Percentiles rank a stretch among this genome's conserved stretches.
phyloP scores from a whole-genome alignment of 2,329 filamentous ascomycete genomes.

The Phyllosticta citrichinensis region DNA sequence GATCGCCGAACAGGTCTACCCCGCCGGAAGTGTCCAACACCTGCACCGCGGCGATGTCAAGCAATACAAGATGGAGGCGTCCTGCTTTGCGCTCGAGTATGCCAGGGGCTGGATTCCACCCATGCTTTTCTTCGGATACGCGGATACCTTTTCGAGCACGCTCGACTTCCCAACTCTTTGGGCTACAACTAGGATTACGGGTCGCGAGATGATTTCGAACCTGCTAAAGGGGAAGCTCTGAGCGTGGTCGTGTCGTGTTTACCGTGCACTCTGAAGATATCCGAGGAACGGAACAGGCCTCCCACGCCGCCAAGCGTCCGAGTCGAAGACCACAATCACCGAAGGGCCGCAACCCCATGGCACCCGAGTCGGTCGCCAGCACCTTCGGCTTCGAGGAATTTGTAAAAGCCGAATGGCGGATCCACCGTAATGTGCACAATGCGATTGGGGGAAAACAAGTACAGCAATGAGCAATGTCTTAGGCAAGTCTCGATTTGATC shows the following conservation, averaged over 20 bases:
- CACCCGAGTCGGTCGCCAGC: background rate
- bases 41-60: conserved; percentile 60
- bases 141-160: conserved; percentile 70
- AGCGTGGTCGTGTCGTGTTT: background rate
- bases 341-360: background rate
- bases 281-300: background rate
- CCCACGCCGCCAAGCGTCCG: background rate
- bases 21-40: conserved; percentile 60
- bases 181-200: conserved; percentile 67
- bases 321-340: background rate
- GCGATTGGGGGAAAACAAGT: background rate
- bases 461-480: background rate
- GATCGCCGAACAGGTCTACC: conserved; percentile 42
- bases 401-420: background rate
- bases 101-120: conserved; percentile 84
- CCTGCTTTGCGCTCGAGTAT: conserved; percentile 75
- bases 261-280: background rate
- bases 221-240: conserved; percentile 62
- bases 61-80: conserved; percentile 72
- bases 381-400: background rate
- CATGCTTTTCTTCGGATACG: conserved; percentile 85
- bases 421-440: background rate
- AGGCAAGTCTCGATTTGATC: background rate
- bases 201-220: conserved; percentile 64
- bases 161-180: conserved; percentile 78